Conservation (phyloP, 2,329 filamentous ascomycete genomes). For the Blastomyces parvus region DNA sequence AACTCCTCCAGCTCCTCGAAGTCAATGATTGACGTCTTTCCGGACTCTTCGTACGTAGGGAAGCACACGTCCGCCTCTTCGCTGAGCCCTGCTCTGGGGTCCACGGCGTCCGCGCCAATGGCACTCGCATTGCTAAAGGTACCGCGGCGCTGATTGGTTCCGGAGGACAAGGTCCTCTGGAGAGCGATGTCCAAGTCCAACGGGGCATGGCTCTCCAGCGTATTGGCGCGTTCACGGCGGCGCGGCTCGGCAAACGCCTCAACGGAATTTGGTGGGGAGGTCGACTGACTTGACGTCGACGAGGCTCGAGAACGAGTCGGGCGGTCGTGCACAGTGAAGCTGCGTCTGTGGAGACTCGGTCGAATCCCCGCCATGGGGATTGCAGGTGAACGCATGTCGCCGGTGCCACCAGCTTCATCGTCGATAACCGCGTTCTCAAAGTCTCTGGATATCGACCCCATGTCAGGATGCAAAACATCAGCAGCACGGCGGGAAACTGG, state of each 20-base stretch:
- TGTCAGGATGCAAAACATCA: slow-evolving; percentile 33
- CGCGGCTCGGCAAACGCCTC: slow-evolving; percentile 92
- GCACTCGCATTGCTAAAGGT: slow-evolving; percentile 51
- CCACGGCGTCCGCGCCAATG: slow-evolving; percentile 41
- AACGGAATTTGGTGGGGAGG: slow-evolving; percentile 90
- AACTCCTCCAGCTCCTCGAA: slow-evolving; percentile 93
- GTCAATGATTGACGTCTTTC: slow-evolving; percentile 73
- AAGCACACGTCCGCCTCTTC: slow-evolving; percentile 85
- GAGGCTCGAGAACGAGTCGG: slow-evolving; percentile 38
- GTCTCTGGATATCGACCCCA: slow-evolving; percentile 55
- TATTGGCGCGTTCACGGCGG: slow-evolving; percentile 66
- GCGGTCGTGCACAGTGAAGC: slow-evolving; percentile 31
- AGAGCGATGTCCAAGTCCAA: slow-evolving; percentile 51
- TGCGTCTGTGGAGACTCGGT: slow-evolving; percentile 27
- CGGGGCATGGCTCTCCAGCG: slow-evolving; percentile 50
- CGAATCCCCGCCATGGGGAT: slow-evolving; percentile 34
- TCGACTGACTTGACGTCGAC: slow-evolving; percentile 53
- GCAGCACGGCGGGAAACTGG: slow-evolving; percentile 40
- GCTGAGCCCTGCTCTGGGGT: slow-evolving; percentile 26
- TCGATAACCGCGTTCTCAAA: slow-evolving; percentile 81
- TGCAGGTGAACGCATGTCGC: slow-evolving; percentile 32
- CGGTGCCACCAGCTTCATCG: slow-evolving; percentile 42
- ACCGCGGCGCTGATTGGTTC: slow-evolving; percentile 50
- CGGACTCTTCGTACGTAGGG: slow-evolving; percentile 64
- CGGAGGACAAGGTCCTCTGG: slow-evolving; percentile 61